Percentiles rank a stretch among this genome's conserved stretches.
Evolutionary conservation across 306 rosid species (phyloP).

Genomic region (Cicer pinnatifidum): DNA sequence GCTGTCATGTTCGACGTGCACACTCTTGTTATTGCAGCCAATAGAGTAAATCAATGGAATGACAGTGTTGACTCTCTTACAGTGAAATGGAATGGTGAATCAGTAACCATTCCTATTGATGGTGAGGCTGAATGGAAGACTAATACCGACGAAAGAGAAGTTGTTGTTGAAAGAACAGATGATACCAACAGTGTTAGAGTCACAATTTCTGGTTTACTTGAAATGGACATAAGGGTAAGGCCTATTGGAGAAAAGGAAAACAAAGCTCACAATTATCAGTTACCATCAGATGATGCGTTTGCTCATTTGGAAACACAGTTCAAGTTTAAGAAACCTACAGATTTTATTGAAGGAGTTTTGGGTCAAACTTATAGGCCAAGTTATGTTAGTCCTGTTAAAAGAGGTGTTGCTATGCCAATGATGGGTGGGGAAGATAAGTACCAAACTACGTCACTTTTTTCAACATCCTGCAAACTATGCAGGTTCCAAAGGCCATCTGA

Average conservation of each 20-base stretch:
- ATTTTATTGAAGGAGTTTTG: conserved; percentile 72
- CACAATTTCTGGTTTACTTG: conserved; percentile 56
- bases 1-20: conserved; percentile 68
- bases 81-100: conserved; percentile 66
- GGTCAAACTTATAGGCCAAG: conserved; percentile 75
- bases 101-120: conserved; percentile 48
- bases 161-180: conserved; percentile 72
- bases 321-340: conserved; percentile 56
- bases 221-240: conserved; percentile 65
- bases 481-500: conserved; percentile 60
- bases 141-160: conserved; percentile 56
- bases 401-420: conserved; percentile 78
- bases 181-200: conserved; percentile 65
- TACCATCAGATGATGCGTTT: conserved; percentile 65
- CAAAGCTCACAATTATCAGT: conserved; percentile 70
- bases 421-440: conserved; percentile 81
- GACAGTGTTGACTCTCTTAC: conserved; percentile 61
- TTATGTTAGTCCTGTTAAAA: conserved; percentile 73
- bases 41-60: conserved; percentile 66
- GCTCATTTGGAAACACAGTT: conserved; percentile 80
- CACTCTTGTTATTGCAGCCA: conserved; percentile 73
- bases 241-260: conserved; percentile 73
- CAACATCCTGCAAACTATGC: conserved; percentile 61
- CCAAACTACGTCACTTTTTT: conserved; percentile 55
- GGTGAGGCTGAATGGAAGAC: conserved; percentile 71